Evolutionary conservation across 495 filamentous ascomycete species (phyloP).

Genomic region (Neurospora pannonica): DNA sequence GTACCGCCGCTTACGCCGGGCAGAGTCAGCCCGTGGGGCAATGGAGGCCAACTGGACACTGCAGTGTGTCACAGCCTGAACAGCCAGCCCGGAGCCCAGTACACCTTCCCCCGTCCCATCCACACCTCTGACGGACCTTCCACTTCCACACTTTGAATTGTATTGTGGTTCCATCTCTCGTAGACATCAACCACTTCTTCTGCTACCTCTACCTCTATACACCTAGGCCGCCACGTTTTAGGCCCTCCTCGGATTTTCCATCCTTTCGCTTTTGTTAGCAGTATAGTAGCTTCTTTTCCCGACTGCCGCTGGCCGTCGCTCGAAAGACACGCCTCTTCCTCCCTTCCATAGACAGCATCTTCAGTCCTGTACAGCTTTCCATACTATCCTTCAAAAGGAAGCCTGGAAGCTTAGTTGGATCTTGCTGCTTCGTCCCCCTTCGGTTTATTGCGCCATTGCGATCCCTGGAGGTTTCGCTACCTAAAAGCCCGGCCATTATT

Average conservation of each 20-base stretch:
- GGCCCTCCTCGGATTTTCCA: not conserved
- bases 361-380: not conserved
- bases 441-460: not conserved
- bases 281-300: not conserved
- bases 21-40: not conserved
- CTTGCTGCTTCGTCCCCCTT: not conserved
- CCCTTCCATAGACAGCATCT: not conserved
- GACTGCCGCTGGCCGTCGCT: not conserved
- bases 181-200: not conserved
- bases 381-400: not conserved
- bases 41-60: not conserved
- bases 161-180: not conserved
- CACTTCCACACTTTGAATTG: not conserved
- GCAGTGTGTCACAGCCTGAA: not conserved
- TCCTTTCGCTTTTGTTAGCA: not conserved
- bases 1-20: not conserved
- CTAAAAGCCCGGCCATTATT: slow-evolving; percentile 27
- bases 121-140: not conserved
- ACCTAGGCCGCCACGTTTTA: not conserved
- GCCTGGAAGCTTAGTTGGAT: not conserved
- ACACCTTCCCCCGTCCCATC: not conserved
- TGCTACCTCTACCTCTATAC: not conserved
- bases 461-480: not conserved
- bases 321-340: not conserved
- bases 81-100: not conserved